These are phyloP conservation scores for Brettanomyces naardenensis DNA, from an alignment of 805 yeast genomes.

Conservation along the genomic window DNA sequence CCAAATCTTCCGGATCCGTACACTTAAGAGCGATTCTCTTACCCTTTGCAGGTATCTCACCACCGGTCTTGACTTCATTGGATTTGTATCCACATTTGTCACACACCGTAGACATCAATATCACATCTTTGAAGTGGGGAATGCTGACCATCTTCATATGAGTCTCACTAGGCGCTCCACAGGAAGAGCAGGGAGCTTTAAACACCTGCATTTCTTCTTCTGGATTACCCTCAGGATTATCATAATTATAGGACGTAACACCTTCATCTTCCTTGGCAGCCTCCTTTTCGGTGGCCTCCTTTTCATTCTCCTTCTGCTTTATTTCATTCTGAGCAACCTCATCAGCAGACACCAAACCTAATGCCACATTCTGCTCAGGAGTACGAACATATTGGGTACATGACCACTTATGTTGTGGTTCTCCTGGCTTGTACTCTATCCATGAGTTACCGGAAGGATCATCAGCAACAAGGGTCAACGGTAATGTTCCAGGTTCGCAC, in stretches of 20 bases:
- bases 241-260: constrained; percentile 44
- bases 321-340: constrained; percentile 49
- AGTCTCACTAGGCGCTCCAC: constrained; percentile 76
- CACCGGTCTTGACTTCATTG: constrained; percentile 98
- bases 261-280: constrained; percentile 18
- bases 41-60: constrained; percentile 86
- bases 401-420: constrained; percentile 85
- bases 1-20: constrained; percentile 86
- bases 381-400: constrained; percentile 74
- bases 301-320: constrained; percentile 17
- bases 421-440: constrained; percentile 85
- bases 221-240: constrained; percentile 63
- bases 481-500: constrained; percentile 64
- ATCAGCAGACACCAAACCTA: constrained; percentile 73
- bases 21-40: constrained; percentile 62
- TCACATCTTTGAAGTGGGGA: constrained; percentile 97
- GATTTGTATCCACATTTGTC: constrained; percentile 91
- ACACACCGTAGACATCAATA: constrained; percentile 92
- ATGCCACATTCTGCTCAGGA: constrained; percentile 76
- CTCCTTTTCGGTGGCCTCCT: constrained; percentile 27
- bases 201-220: constrained; percentile 90
- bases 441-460: constrained; percentile 98
- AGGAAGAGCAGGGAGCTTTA: constrained; percentile 86
- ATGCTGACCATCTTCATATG: constrained; percentile 95
- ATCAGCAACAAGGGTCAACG: constrained; percentile 71